Evolutionary conservation across 2,329 filamentous ascomycete species (phyloP), one percentile per base, ranked within the genome.

Genomic region (Fusarium udum): DNA sequence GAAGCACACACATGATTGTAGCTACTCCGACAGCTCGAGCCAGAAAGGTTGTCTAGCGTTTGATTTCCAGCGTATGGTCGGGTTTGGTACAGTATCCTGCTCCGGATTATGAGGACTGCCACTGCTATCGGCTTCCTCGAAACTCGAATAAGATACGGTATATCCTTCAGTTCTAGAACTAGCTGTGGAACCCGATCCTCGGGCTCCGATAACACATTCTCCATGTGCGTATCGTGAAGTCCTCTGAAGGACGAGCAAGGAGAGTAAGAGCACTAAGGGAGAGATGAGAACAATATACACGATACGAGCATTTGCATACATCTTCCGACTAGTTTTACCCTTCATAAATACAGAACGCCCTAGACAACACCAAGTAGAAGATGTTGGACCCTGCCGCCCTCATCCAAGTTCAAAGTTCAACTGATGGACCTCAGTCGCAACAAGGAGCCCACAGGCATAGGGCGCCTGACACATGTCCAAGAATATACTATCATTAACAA

Each of bases 111-210:
- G 1, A 4, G 6, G 28, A 49, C 18, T n/a, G 13, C 28, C 10
- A n/a, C 46, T 32, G 10, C 14, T 8, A 16, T 13, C 4, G 6
- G 9, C 4, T 31, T 49, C 7, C 20, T n/a, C 4, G 28, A n/a
- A n/a, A 31, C 28, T 10, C 6, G 15, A 32, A 16, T 16, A n/a
- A 4, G 7, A n/a, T n/a, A 2, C 18, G 26, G 10, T 12, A 10
- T 7, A n/a, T n/a, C 14, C n/a, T 1, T 6, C 4, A 31, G 15
- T 32, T 16, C 46, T 18, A 22, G 9, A 31, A 32, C 3, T n/a
- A 7, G 4, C 28, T 16, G 18, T n/a, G 11, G 28, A 32, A 15
- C 3, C 1, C 0, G 2, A 49, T 49, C 14, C 2, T 49, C 1
- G 3, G 22, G 10, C 9, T 32, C 10, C 10, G 3, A 18, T 32